Evolutionary conservation across 1,139 yeast genomes (phyloP).

Genomic region (Suhomyces taliae): DNA sequence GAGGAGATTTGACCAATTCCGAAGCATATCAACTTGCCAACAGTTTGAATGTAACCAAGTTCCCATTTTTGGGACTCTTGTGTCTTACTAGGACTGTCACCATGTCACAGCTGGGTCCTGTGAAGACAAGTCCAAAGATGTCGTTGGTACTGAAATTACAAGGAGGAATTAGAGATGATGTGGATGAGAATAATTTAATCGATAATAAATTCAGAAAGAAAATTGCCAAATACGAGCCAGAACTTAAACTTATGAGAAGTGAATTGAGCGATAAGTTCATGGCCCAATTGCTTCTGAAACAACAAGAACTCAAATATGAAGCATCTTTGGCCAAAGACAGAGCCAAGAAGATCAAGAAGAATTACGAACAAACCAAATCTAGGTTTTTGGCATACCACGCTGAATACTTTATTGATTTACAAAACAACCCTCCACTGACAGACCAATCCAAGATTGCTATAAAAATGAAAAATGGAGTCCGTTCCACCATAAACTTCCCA

Average conservation of each 20-base stretch:
- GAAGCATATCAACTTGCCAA: slow-evolving; percentile 87
- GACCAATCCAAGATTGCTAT: slow-evolving; percentile 52
- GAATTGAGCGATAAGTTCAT: slow-evolving; percentile 63
- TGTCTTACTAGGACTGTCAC: slow-evolving; percentile 55
- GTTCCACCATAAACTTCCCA: slow-evolving; percentile 51
- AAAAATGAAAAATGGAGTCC: slow-evolving; percentile 51
- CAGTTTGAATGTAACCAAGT: slow-evolving; percentile 67
- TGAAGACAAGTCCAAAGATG: slow-evolving; percentile 52
- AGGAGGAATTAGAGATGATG: slow-evolving; percentile 51
- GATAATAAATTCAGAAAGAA: slow-evolving; percentile 42
- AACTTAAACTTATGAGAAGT: slow-evolving; percentile 54
- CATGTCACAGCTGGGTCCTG: slow-evolving; percentile 62
- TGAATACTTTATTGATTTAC: slow-evolving; percentile 36
- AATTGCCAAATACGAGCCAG: slow-evolving; percentile 60
- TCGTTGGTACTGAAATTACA: slow-evolving; percentile 66
- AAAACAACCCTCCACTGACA: slow-evolving; percentile 1
- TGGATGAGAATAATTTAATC: slow-evolving; percentile 28
- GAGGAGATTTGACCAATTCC: slow-evolving; percentile 76
- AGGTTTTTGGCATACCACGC: slow-evolving; percentile 45
- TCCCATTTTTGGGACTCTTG: slow-evolving; percentile 76
- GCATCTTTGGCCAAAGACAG: slow-evolving; percentile 63
- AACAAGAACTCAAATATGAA: slow-evolving; percentile 80
- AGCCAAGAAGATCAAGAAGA: slow-evolving; percentile 30
- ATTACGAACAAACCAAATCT: slow-evolving; percentile 23
- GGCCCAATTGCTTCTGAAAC: slow-evolving; percentile 60